Evolutionary conservation across 805 yeast species (phyloP).

Genomic region (Candida patagonica): DNA sequence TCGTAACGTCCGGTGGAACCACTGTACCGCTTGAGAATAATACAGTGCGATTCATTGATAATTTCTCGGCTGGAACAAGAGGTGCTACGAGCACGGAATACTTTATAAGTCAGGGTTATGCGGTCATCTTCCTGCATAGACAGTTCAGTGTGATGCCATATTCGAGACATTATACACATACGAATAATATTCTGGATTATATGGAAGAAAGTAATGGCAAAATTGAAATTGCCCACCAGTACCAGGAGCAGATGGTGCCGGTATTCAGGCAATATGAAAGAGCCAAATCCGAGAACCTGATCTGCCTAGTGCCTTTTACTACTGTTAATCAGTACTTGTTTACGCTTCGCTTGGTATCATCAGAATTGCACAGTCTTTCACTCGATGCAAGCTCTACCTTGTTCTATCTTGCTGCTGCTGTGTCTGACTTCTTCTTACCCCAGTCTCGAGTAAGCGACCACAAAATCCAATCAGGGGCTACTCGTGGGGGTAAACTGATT

Average conservation of each 20-base stretch:
- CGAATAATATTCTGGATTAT: slow-evolving; percentile 78
- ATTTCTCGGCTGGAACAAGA: slow-evolving; percentile 95
- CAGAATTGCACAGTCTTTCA: slow-evolving; percentile 37
- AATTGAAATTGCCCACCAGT: slow-evolving; percentile 53
- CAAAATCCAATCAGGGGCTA: slow-evolving; percentile 74
- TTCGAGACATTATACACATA: slow-evolving; percentile 77
- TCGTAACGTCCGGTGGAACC: slow-evolving; percentile 95
- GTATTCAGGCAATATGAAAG: slow-evolving; percentile 43
- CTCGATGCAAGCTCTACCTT: slow-evolving; percentile 35
- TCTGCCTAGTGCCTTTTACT: slow-evolving; percentile 79
- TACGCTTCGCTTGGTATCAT: slow-evolving; percentile 63
- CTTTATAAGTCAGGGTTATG: slow-evolving; percentile 75
- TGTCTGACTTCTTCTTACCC: slow-evolving; percentile 92
- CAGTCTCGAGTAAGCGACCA: slow-evolving; percentile 80
- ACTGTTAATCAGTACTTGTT: slow-evolving; percentile 91
- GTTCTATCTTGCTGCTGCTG: slow-evolving; percentile 94
- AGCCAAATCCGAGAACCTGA: slow-evolving; percentile 41
- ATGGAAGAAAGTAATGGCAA: slow-evolving; percentile 40
- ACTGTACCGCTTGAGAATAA: slow-evolving; percentile 96
- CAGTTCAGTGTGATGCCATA: slow-evolving; percentile 89
- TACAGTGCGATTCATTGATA: slow-evolving; percentile 93
- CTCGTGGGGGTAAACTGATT: slow-evolving; percentile 56
- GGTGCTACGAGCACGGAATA: slow-evolving; percentile 96
- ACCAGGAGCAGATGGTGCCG: slow-evolving; percentile 49
- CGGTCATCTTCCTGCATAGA: slow-evolving; percentile 86